Base-by-base conservation (phyloP, 1,284 basidiomycete genomes). In the Ustilago crameri region DNA sequence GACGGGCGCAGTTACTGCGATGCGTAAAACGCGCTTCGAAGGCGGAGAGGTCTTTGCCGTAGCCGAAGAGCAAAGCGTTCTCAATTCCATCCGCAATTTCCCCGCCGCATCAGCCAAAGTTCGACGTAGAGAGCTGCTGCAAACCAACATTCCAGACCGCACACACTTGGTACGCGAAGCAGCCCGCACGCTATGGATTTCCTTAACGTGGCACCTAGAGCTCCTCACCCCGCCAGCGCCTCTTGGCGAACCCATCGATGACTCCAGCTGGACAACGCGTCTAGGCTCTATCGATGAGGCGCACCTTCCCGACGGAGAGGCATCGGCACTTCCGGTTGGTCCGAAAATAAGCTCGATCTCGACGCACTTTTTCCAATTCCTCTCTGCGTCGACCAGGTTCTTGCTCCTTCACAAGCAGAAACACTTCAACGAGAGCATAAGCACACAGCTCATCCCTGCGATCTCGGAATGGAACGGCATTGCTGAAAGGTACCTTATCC, bases 91-190 rank as follows among this genome's bases (percentile, higher is more conserved):
- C 1, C 51, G 59, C 44, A 15, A 27, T 8, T 30, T 20, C 10
- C 24, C 52, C 3, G 34, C 51, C 5, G 26, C 24, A 15, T n/a
- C 43, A 9, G 17, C 43, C 12, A 30, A 17, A 20, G 18, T 60
- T 5, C 55, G 50, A 24, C 49, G 53, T 10, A 51, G 70, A 2
- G 60, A 74, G 41, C 32, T 58, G 10, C 24, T 70, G 10, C 61
- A 64, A 14, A 62, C 63, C 17, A 70, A 67, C 37, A 61, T 79
- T 5, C 76, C 75, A 3, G 76, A 76, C 26, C 68, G 75, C 5
- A 73, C 76, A 24, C 76, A 79, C 24, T 51, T 79, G 14, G 76
- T 79, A 3, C 72, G 76, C n/a, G 76, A 79, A 58, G 72, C 76
- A 23, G 75, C 76, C 2, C 51, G 76, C 14, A 71, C 65, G 44